These are phyloP conservation scores for Cercospora sp. DNA, from an alignment of 2,329 filamentous ascomycete genomes.

Conservation along the genomic window DNA sequence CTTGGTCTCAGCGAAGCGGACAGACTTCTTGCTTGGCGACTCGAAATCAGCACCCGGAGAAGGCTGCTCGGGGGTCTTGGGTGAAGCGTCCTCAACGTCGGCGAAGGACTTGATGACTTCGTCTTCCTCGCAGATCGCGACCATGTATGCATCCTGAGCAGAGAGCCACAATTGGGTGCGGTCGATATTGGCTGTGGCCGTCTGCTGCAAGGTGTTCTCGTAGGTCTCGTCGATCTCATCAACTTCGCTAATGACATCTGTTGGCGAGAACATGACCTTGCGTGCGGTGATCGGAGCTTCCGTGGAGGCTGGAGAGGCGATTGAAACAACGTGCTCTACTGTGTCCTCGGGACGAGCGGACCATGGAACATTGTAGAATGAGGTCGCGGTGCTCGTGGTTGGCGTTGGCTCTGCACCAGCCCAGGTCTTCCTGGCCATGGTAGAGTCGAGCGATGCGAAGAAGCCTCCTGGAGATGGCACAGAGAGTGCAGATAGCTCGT, in stretches of 20 bases:
- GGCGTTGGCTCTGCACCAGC: slow-evolving; percentile 62
- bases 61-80: slow-evolving; percentile 34
- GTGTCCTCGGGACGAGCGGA: slow-evolving; percentile 39
- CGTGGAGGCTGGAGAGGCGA: slow-evolving; percentile 46
- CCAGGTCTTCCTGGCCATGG: slow-evolving; percentile 75
- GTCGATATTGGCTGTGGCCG: slow-evolving; percentile 72
- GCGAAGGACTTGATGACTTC: slow-evolving; percentile 34
- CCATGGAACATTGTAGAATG: slow-evolving; percentile 88
- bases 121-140: slow-evolving; percentile 37
- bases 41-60: slow-evolving; percentile 26
- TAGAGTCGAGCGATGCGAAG: slow-evolving; percentile 79
- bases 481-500: slow-evolving; percentile 69
- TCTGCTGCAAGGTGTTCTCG: slow-evolving; percentile 68
- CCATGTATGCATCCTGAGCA: slow-evolving; percentile 71
- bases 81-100: slow-evolving; percentile 33
- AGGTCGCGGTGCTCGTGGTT: slow-evolving; percentile 84
- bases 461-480: slow-evolving; percentile 91
- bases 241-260: slow-evolving; percentile 41
- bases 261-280: slow-evolving; percentile 48
- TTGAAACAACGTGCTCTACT: slow-evolving; percentile 69
- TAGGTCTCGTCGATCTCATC: slow-evolving; percentile 67
- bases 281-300: slow-evolving; percentile 62
- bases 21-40: slow-evolving; percentile 66
- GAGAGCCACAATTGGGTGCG: slow-evolving; percentile 84
- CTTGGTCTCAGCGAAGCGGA: slow-evolving; percentile 59